phyloP scores from a whole-genome alignment of 2,329 filamentous ascomycete species.

The Chaetomium sp. region DNA sequence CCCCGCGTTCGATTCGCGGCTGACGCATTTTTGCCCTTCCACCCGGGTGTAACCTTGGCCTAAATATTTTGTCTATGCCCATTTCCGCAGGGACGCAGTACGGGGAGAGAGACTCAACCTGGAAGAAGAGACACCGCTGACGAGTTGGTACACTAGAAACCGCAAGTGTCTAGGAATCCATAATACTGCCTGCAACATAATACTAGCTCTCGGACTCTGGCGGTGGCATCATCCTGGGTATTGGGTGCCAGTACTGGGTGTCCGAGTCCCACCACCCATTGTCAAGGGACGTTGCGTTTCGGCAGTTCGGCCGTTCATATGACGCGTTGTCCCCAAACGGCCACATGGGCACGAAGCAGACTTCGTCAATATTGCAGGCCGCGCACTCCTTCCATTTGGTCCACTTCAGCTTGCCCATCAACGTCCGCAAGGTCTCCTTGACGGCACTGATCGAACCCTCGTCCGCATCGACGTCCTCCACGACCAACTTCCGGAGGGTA shows the following conservation, averaged over 20 bases:
- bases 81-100: too few relatives aligned
- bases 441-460: slow-evolving; percentile 15
- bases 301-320: slow-evolving; percentile 39
- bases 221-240: neutral
- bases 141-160: too few relatives aligned
- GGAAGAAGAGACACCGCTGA: too few relatives aligned
- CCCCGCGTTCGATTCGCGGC: slow-evolving; percentile 38
- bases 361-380: slow-evolving; percentile 38
- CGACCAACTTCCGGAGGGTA: slow-evolving; percentile 36
- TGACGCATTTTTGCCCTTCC: slow-evolving; percentile 28
- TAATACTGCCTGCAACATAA: neutral
- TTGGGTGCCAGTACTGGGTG: slow-evolving; percentile 20
- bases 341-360: slow-evolving; percentile 46
- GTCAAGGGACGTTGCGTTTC: slow-evolving; percentile 21
- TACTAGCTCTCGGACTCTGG: neutral
- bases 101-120: neutral
- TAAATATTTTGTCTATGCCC: too few relatives aligned
- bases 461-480: slow-evolving; percentile 27
- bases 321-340: slow-evolving; percentile 41
- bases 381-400: slow-evolving; percentile 42
- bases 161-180: neutral
- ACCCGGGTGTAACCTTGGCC: neutral
- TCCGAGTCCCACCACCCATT: slow-evolving; percentile 19
- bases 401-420: slow-evolving; percentile 42
- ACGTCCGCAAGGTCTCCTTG: slow-evolving; percentile 24